A percentile compares a stretch with the other conserved stretches of the same genome.
These are phyloP conservation scores for Coniophora puteana DNA, from an alignment of 1,284 basidiomycete species.

Conservation along the genomic window DNA sequence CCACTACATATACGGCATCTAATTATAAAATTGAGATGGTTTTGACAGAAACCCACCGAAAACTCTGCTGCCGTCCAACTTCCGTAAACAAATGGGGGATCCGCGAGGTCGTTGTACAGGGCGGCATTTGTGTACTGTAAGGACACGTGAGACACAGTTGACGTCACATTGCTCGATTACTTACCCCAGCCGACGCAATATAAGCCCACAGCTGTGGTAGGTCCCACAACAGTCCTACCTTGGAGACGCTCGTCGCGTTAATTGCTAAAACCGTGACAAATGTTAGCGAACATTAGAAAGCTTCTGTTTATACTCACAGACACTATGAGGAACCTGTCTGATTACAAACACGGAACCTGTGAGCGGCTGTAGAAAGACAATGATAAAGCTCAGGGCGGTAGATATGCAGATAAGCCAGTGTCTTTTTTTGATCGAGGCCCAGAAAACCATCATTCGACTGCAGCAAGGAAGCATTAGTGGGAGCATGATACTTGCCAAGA, in stretches of 20 bases:
- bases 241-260: too few relatives aligned
- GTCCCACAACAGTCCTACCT: too few relatives aligned
- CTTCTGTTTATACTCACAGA: slow-evolving; percentile 25
- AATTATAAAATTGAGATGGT: too few relatives aligned
- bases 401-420: slow-evolving; percentile 52
- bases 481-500: too few relatives aligned
- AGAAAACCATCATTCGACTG: slow-evolving; percentile 35
- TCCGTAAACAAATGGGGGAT: slow-evolving; percentile 49
- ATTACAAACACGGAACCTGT: slow-evolving; percentile 57
- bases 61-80: slow-evolving; percentile 52
- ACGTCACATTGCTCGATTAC: too few relatives aligned
- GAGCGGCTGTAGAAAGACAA: slow-evolving; percentile 49
- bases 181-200: slow-evolving; percentile 54
- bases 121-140: too few relatives aligned
- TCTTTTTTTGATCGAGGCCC: slow-evolving; percentile 39
- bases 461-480: too few relatives aligned
- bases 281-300: background rate
- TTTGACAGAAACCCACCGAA: slow-evolving; percentile 27
- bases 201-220: slow-evolving; percentile 51
- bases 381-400: slow-evolving; percentile 36
- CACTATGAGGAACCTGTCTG: slow-evolving; percentile 31
- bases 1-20: too few relatives aligned
- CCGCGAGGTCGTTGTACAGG: slow-evolving; percentile 42
- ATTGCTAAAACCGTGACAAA: too few relatives aligned
- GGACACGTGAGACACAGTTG: too few relatives aligned